Percentiles rank a stretch among this genome's conserved stretches.
These are phyloP conservation scores for Priceomyces melissophilus DNA, from an alignment of 805 yeast genomes.

Conservation along the genomic window DNA sequence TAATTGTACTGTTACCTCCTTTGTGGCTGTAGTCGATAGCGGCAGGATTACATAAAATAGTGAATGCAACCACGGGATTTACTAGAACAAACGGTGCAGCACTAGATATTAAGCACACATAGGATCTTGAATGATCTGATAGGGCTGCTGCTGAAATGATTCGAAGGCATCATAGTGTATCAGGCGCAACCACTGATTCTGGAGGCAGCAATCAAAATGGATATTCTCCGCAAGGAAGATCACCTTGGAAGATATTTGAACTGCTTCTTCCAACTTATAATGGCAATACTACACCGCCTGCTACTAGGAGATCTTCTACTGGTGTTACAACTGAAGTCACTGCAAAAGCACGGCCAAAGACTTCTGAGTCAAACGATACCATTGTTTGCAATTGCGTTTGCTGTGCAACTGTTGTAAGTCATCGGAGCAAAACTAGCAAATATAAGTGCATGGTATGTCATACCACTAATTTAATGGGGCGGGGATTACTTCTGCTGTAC, in stretches of 20 bases:
- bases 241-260: slow-evolving; percentile 22
- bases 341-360: too few relatives aligned
- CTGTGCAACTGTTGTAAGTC: slow-evolving; percentile 34
- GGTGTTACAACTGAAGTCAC: neutral
- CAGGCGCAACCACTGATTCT: neutral
- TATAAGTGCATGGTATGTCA: slow-evolving; percentile 64
- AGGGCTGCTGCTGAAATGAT: neutral
- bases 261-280: neutral
- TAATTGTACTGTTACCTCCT: too few relatives aligned
- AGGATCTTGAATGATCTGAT: too few relatives aligned
- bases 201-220: neutral
- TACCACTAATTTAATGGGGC: slow-evolving; percentile 38
- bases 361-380: slow-evolving; percentile 6
- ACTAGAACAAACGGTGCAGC: too few relatives aligned
- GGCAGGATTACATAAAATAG: too few relatives aligned
- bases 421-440: slow-evolving; percentile 25
- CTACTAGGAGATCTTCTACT: neutral
- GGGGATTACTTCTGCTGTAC: neutral
- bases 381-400: slow-evolving; percentile 31
- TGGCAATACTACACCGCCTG: neutral
- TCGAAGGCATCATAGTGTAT: slow-evolving; percentile 3
- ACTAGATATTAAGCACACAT: too few relatives aligned
- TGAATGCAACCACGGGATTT: too few relatives aligned
- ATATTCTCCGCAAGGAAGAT: slow-evolving; percentile 5
- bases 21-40: too few relatives aligned